phyloP scores from a whole-genome alignment of 768 basidiomycete species.

The Phallus indusiatus region DNA sequence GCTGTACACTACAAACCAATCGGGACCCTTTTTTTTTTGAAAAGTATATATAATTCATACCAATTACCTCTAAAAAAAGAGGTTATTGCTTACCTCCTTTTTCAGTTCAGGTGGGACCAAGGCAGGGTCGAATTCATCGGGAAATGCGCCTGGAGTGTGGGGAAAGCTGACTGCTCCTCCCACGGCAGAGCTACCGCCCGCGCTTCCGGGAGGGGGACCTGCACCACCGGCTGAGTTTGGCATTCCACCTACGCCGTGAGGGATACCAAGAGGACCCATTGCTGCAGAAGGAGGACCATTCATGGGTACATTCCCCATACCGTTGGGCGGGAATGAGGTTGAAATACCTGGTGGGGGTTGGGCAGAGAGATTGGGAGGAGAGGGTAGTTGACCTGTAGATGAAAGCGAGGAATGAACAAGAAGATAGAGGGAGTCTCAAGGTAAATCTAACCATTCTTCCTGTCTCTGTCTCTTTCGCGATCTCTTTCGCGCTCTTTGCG shows the following conservation, averaged over 20 bases:
- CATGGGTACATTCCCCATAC: not conserved
- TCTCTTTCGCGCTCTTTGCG: not conserved
- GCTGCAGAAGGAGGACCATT: not conserved
- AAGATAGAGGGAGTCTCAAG: not conserved
- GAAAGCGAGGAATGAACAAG: not conserved
- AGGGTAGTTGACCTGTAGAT: slow-evolving; percentile 16
- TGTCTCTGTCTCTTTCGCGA: not conserved
- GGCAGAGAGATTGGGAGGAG: not conserved
- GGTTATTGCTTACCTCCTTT: slow-evolving; percentile 34
- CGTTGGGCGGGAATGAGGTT: not conserved
- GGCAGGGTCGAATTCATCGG: slow-evolving; percentile 39
- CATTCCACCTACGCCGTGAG: not conserved
- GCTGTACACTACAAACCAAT: slow-evolving; percentile 89
- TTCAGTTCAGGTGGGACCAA: slow-evolving; percentile 45
- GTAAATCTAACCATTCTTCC: not conserved
- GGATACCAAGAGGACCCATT: not conserved
- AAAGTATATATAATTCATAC: not conserved
- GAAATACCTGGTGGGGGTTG: not conserved
- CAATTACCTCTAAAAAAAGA: too few relatives aligned
- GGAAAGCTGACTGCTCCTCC: not conserved
- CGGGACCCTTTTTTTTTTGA: slow-evolving; percentile 39
- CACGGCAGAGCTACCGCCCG: not conserved
- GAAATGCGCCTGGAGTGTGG: slow-evolving; percentile 18
- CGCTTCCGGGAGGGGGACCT: not conserved
- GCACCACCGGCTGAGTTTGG: slow-evolving; percentile 28